Evolutionary conservation across 176 grass and related monocot species (phyloP), one percentile per base, ranked within the genome.

Genomic region (Cocos nucifera): DNA sequence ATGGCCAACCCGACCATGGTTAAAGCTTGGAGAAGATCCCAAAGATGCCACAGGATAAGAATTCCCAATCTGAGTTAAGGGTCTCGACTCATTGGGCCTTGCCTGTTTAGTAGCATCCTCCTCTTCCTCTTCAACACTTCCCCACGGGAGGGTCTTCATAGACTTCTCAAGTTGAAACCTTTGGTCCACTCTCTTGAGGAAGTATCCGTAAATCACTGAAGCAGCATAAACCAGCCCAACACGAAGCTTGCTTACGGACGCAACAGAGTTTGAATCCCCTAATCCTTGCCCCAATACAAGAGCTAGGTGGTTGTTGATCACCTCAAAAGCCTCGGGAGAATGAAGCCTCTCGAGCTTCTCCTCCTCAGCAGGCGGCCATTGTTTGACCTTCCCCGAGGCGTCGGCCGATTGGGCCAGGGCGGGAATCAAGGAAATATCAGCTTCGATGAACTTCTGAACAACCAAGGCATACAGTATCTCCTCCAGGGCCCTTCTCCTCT

Each of bases 131-230:
- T 9, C 32, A 35, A 8, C 32, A 9, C 76, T 69, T 52, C 84
- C 93, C 88, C 78, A 88, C 15, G 87, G 93, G 53, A 92, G 93
- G 64, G 61, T 64, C 73, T 98, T 92, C 79, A 92, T 85, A 4
- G 87, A 81, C 60, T 92, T 92, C 73, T 98, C 93, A 0, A 98
- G 93, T 53, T 98, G 93, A 72, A 98, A 98, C 19, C 93, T 80
- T 62, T 92, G 76, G 67, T 98, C 93, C 16, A 98, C 84, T 65
- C 93, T 71, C 80, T 89, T 98, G 27, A 98, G 88, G 76, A 92
- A 98, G 59, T 98, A 98, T 6, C 93, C 93, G 61, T 92, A 98
- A 82, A 98, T 98, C 24, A 92, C 87, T 18, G 93, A 98, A 70
- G 93, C 93, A 65, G 93, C 88, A 55, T 98, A 98, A 27, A 98